Evolutionary conservation across 495 filamentous ascomycete genomes (phyloP).

Genomic region (Neurospora sp.): DNA sequence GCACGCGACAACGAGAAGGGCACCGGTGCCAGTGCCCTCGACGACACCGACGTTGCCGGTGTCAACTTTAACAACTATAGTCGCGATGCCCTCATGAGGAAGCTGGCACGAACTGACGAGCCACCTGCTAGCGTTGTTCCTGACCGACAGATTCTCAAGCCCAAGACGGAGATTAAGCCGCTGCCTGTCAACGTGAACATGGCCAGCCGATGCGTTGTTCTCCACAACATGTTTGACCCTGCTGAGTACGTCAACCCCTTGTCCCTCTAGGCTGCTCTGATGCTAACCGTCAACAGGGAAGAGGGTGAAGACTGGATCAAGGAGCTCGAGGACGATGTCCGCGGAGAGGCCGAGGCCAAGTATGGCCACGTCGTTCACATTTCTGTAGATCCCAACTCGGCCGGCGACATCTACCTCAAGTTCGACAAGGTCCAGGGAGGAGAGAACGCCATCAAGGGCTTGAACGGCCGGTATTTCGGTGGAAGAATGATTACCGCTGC

Average conservation of each 20-base stretch:
- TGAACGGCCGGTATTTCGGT: conserved; percentile 94
- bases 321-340: conserved; percentile 89
- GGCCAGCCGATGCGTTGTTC: conserved; percentile 87
- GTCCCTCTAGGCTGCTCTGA: neutral
- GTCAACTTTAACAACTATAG: conserved; percentile 99
- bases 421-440: conserved; percentile 91
- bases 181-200: conserved; percentile 80
- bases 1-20: conserved; percentile 87
- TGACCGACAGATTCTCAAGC: conserved; percentile 62
- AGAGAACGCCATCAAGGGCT: conserved; percentile 92
- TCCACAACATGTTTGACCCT: conserved; percentile 93
- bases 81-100: conserved; percentile 94
- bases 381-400: conserved; percentile 81
- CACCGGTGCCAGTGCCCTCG: conserved; percentile 86
- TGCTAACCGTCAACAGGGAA: conserved; percentile 57
- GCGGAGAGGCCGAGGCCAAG: conserved; percentile 84
- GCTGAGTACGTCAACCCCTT: conserved; percentile 57
- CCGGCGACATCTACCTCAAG: conserved; percentile 96
- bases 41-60: conserved; percentile 95
- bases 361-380: conserved; percentile 99
- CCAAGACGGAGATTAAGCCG: conserved; percentile 72
- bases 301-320: conserved; percentile 83
- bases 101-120: conserved; percentile 94
- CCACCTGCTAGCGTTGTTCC: conserved; percentile 51
- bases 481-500: conserved; percentile 82